A percentile compares a stretch with the other conserved stretches of the same genome.
These are phyloP conservation scores for Penicillium nordicum DNA, from an alignment of 2,329 filamentous ascomycete species.

Conservation along the genomic window DNA sequence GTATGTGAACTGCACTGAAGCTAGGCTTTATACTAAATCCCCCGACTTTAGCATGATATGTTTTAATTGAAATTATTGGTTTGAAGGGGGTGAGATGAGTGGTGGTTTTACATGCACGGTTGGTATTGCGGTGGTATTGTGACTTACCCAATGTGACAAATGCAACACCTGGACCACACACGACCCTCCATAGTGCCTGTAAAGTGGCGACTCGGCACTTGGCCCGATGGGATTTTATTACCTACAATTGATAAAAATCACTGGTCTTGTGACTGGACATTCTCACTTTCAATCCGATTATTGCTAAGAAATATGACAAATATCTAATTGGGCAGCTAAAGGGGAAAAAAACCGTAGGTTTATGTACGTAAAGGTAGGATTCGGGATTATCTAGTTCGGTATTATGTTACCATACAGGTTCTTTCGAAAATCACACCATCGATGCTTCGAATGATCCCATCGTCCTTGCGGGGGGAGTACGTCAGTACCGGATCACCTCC, in stretches of 20 bases:
- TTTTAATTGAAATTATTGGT: not conserved
- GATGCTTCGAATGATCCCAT: constrained; percentile 19
- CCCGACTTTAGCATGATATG: not conserved
- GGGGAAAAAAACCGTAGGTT: not conserved
- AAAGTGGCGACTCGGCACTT: constrained; percentile 13
- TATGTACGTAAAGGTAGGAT: not conserved
- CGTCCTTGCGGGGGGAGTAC: constrained; percentile 17
- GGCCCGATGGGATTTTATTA: not conserved
- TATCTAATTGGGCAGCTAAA: not conserved
- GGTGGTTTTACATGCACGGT: constrained; percentile 6
- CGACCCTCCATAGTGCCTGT: not conserved
- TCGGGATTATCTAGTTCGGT: not conserved
- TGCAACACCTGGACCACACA: constrained; percentile 6
- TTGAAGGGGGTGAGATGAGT: constrained; percentile 1
- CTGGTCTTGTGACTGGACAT: constrained; percentile 1
- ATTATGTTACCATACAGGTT: constrained; percentile 2
- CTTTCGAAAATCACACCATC: constrained; percentile 26
- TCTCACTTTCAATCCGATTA: not conserved
- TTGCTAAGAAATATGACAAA: not conserved
- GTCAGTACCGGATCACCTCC: constrained; percentile 20
- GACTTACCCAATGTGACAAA: constrained; percentile 4
- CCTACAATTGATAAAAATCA: not conserved
- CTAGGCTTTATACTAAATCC: not conserved
- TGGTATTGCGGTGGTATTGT: constrained; percentile 14
- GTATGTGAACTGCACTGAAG: constrained; percentile 8